These are phyloP conservation scores for Diddensiella santjacobensis DNA, from an alignment of 805 yeast genomes.

Conservation along the genomic window DNA sequence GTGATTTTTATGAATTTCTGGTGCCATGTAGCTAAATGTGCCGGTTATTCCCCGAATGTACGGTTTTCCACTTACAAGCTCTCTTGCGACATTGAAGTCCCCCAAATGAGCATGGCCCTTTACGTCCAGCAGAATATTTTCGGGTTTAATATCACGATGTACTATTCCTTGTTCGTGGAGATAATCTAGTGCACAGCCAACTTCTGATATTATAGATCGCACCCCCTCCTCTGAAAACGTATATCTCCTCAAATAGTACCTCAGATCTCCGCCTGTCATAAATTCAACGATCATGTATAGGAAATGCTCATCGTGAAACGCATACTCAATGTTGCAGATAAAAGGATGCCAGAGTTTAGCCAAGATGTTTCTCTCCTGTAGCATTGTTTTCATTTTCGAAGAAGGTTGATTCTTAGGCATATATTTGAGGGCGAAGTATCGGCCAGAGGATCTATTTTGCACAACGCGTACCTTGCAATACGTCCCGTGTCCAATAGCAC, in stretches of 20 bases:
- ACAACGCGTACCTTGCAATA: constrained; percentile 73
- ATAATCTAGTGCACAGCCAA: constrained; percentile 29
- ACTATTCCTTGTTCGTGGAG: constrained; percentile 62
- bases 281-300: constrained; percentile 28
- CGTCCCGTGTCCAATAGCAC: constrained; percentile 78
- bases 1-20: constrained; percentile 26
- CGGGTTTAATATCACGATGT: constrained; percentile 94
- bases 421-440: constrained; percentile 28
- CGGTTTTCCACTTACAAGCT: constrained; percentile 45
- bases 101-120: constrained; percentile 91
- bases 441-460: constrained; percentile 18
- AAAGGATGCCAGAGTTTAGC: constrained; percentile 27
- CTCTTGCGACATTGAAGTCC: constrained; percentile 93
- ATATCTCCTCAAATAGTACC: constrained; percentile 25
- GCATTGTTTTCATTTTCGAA: constrained; percentile 17
- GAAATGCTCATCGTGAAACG: constrained; percentile 27
- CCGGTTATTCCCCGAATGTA: constrained; percentile 25
- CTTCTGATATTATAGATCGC: constrained; percentile 28
- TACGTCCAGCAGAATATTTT: constrained; percentile 75
- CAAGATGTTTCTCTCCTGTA: constrained; percentile 28
- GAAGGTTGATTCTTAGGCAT: constrained; percentile 24
- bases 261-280: constrained; percentile 31
- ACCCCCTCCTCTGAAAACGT: constrained; percentile 28
- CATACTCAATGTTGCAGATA: constrained; percentile 28
- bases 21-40: constrained; percentile 29